These are phyloP conservation scores for Plantago coronopus DNA, from an alignment of 305 asterid genomes.

Conservation along the genomic window DNA sequence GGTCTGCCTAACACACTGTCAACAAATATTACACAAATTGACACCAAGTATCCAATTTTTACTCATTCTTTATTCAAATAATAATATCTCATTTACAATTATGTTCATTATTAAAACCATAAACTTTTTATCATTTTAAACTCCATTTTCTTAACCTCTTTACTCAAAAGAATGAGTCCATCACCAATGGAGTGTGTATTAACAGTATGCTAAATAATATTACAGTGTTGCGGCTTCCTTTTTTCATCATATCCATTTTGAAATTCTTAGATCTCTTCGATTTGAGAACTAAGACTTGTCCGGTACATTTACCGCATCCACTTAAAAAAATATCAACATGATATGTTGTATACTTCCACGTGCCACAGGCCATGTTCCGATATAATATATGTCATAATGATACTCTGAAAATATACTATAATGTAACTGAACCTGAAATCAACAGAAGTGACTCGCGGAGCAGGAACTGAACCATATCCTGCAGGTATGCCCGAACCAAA, in stretches of 20 bases:
- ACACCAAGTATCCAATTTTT: too few relatives aligned
- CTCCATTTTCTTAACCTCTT: too few relatives aligned
- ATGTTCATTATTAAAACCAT: too few relatives aligned
- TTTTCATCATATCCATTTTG: not conserved
- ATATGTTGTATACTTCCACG: conserved; percentile 2
- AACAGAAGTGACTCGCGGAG: conserved; percentile 50
- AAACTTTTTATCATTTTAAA: too few relatives aligned
- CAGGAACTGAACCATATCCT: conserved; percentile 60
- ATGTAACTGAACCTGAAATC: conserved; percentile 57
- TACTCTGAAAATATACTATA: conserved; percentile 1
- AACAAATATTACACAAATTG: too few relatives aligned
- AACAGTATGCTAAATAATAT: too few relatives aligned
- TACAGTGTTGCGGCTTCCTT: not conserved
- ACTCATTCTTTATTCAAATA: too few relatives aligned
- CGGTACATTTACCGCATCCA: not conserved
- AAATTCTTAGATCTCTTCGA: too few relatives aligned
- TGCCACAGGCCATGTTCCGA: conserved; percentile 1
- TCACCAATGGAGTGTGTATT: too few relatives aligned
- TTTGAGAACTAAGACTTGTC: not conserved
- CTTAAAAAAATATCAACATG: not conserved
- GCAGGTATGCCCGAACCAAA: conserved; percentile 50
- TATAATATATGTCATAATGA: conserved; percentile 2
- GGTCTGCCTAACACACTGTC: too few relatives aligned
- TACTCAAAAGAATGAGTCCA: too few relatives aligned
- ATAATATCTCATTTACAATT: too few relatives aligned